Percentiles rank a stretch among this genome's conserved stretches.
These are phyloP conservation scores for Calonectria hawksworthii DNA, from an alignment of 2,329 filamentous ascomycete species.

Conservation along the genomic window DNA sequence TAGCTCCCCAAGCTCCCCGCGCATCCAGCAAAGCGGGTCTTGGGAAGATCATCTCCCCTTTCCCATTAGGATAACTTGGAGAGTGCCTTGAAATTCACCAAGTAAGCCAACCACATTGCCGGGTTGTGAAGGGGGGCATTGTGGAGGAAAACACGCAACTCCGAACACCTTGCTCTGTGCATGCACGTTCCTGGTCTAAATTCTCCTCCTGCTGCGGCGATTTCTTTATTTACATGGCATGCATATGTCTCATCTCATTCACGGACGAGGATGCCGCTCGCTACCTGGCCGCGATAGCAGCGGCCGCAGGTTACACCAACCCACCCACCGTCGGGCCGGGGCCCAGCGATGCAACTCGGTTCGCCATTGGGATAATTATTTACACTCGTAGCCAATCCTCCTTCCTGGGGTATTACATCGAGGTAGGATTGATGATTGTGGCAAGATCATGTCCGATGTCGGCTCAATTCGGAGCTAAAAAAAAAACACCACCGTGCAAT, in stretches of 20 bases:
- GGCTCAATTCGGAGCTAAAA: constrained; percentile 5
- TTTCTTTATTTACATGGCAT: constrained; percentile 2
- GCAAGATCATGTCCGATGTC: constrained; percentile 10
- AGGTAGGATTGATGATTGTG: neutral
- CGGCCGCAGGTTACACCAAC: neutral
- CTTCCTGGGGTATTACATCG: neutral
- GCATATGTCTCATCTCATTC: neutral
- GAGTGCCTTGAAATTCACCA: neutral
- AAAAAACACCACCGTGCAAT: constrained; percentile 9
- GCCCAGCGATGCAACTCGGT: neutral
- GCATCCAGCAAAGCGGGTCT: neutral
- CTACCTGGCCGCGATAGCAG: neutral
- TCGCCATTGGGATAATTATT: neutral
- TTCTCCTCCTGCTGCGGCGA: neutral
- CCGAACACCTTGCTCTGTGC: neutral
- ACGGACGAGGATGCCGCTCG: neutral
- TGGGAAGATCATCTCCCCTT: constrained; percentile 2
- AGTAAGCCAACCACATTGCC: neutral
- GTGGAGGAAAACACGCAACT: constrained; percentile 5
- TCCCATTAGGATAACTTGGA: neutral
- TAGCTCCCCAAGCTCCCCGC: neutral
- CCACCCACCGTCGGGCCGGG: neutral
- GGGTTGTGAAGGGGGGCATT: neutral
- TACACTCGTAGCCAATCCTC: neutral
- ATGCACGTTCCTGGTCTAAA: constrained; percentile 12